phyloP scores from a whole-genome alignment of 2,329 filamentous ascomycete species.

The Bipolaris gigantea region DNA sequence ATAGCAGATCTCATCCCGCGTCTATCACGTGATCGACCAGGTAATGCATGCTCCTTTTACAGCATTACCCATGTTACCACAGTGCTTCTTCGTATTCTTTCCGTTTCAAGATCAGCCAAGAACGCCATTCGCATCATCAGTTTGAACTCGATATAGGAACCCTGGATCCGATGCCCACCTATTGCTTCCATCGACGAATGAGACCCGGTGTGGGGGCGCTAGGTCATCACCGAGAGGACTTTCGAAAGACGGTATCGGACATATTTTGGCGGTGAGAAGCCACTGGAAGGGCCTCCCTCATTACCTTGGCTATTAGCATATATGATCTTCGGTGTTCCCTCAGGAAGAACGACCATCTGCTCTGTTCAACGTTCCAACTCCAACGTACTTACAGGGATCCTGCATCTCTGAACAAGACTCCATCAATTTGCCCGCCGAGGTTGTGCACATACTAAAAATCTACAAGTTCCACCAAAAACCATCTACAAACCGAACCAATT shows the following conservation, averaged over 20 bases:
- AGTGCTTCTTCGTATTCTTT: slow-evolving; percentile 6
- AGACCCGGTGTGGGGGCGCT: not conserved
- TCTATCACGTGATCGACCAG: slow-evolving; percentile 8
- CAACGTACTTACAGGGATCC: not conserved
- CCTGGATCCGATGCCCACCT: slow-evolving; percentile 19
- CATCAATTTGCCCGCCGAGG: not conserved
- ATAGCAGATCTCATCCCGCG: slow-evolving; percentile 1
- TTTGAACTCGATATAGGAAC: slow-evolving; percentile 22
- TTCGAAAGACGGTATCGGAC: slow-evolving; percentile 10
- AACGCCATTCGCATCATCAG: slow-evolving; percentile 35
- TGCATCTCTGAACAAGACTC: not conserved
- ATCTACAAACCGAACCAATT: not conserved
- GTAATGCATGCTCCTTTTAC: slow-evolving; percentile 24
- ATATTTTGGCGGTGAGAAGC: slow-evolving; percentile 18
- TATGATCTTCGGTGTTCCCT: slow-evolving; percentile 20
- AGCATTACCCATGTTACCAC: slow-evolving; percentile 21
- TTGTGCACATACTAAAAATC: slow-evolving; percentile 1
- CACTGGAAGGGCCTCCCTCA: slow-evolving; percentile 15
- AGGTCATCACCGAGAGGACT: slow-evolving; percentile 10
- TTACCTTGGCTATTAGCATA: slow-evolving; percentile 17
- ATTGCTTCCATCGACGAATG: slow-evolving; percentile 37
- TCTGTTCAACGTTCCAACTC: not conserved
- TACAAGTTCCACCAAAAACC: slow-evolving; percentile 8
- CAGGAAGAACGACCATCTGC: not conserved
- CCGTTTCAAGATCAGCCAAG: slow-evolving; percentile 9